A percentile compares a stretch with the other conserved stretches of the same genome.
phyloP scores from a whole-genome alignment of 2,329 filamentous ascomycete genomes.

The Metarhizium album region DNA sequence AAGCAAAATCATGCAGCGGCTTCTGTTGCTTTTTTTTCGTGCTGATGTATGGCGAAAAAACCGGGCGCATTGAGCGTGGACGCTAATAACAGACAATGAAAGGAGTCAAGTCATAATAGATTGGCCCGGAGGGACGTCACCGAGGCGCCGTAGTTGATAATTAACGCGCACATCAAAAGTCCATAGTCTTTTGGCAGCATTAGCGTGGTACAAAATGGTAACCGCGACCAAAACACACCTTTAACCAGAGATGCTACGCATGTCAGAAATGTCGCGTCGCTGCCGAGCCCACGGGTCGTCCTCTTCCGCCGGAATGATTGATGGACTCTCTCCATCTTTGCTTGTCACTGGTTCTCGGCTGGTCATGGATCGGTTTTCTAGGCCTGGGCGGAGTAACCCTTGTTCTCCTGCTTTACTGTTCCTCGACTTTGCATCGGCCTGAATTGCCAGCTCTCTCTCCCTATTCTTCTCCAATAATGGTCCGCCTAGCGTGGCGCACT shows the following conservation, averaged over 20 bases:
- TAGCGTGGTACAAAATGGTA: not conserved
- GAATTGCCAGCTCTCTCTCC: slow-evolving; percentile 45
- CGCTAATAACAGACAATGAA: not conserved
- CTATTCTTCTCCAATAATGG: slow-evolving; percentile 68
- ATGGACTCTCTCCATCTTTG: slow-evolving; percentile 49
- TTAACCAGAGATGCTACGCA: slow-evolving; percentile 28
- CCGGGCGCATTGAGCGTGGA: not conserved
- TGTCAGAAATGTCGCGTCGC: slow-evolving; percentile 31
- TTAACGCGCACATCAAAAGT: not conserved
- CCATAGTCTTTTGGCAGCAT: not conserved
- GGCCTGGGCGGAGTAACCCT: slow-evolving; percentile 27
- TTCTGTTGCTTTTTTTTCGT: not conserved
- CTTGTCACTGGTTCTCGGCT: slow-evolving; percentile 49
- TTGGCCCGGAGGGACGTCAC: not conserved
- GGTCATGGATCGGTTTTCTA: slow-evolving; percentile 56
- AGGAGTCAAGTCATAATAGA: not conserved
- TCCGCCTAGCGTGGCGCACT: slow-evolving; percentile 86
- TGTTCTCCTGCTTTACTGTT: slow-evolving; percentile 27
- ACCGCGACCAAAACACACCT: not conserved
- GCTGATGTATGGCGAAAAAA: not conserved
- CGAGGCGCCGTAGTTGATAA: not conserved
- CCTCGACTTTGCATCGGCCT: slow-evolving; percentile 36
- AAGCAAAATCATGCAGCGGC: not conserved
- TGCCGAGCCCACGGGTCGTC: slow-evolving; percentile 40
- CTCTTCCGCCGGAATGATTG: slow-evolving; percentile 35